Evolutionary conservation across 371 early-diverging fungal genomes (phyloP).

Genomic region (Lichtheimia hyalospora): DNA sequence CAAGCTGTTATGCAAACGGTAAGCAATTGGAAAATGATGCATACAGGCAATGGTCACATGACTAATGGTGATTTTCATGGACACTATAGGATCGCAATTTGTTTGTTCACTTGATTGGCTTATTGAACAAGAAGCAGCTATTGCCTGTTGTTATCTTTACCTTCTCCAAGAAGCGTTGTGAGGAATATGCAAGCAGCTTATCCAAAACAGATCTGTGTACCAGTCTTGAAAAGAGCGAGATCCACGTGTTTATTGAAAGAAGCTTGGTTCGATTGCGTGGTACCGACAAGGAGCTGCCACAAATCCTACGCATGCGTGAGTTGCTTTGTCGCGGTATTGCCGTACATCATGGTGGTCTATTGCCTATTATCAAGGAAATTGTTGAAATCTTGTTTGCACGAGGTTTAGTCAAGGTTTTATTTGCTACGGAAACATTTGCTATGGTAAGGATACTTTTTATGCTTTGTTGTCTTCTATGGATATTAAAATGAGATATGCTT

Average conservation of each 20-base stretch:
- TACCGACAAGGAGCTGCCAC: conserved; percentile 86
- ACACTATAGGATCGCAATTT: conserved; percentile 66
- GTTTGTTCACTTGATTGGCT: conserved; percentile 78
- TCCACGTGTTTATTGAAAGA: conserved; percentile 85
- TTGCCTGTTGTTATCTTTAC: conserved; percentile 97
- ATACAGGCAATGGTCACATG: neutral
- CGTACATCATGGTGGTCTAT: conserved; percentile 96
- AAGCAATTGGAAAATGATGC: too few relatives aligned
- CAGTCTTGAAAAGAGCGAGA: conserved; percentile 79
- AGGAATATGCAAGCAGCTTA: conserved; percentile 85
- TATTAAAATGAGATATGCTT: neutral
- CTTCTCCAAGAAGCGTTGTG: conserved; percentile 97
- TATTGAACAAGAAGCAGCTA: conserved; percentile 72
- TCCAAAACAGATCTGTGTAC: conserved; percentile 79
- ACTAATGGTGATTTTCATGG: neutral
- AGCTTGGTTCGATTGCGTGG: conserved; percentile 79
- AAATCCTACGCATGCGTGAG: conserved; percentile 85
- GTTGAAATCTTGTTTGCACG: conserved; percentile 97
- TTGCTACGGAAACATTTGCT: conserved; percentile 57
- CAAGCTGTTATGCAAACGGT: conserved; percentile 42
- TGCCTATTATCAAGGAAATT: conserved; percentile 99
- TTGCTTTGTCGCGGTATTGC: conserved; percentile 93
- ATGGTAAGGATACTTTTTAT: conserved; percentile 26
- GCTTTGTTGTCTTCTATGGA: too few relatives aligned
- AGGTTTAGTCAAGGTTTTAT: conserved; percentile 86